Base-by-base conservation (phyloP, 768 basidiomycete genomes). In the Coprinopsis cinerea region DNA sequence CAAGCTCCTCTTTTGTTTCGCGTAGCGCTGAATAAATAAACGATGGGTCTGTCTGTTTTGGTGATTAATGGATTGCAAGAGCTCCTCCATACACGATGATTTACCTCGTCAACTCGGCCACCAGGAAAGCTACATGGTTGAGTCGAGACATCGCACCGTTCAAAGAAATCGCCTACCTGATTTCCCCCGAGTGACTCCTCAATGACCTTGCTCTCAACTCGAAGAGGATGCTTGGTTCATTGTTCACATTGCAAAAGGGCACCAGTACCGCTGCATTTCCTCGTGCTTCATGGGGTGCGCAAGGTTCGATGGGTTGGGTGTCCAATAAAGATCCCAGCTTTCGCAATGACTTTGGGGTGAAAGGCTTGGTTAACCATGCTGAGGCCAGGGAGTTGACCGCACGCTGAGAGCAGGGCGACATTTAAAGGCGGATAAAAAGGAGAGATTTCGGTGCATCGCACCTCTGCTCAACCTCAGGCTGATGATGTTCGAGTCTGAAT, bases 151-250 rank as follows among this genome's bases (percentile, higher is more conserved):
- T 37, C 17, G 4, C n/a, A 27, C 14, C 13, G 37, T 32, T 17
- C 13, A n/a, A 53, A 5, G 17, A 35, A 20, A 42, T 25, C 15
- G 43, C 57, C 48, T 59, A 87, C 88, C 88, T 88, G 27, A 90
- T 79, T 71, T 90, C 86, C n/a, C 88, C 88, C 0, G 87, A 82
- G 64, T 90, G 88, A 25, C 71, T 75, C 56, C 86, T 71, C 44
- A 85, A 64, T 34, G 76, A 64, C 57, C 79, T 78, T 14, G 78
- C 79, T 55, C 88, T 74, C 26, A 90, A 78, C 63, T 90, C 83
- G 14, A 89, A 72, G 41, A 91, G 61, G 17, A 92, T 74, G 5
- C 86, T 82, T 0, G 88, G 84, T 13, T 69, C 67, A 44, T 73
- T 72, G 26, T 75, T 68, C 17, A 90, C 82, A 58, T 91, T 90